phyloP scores from a whole-genome alignment of 1,139 yeast species.

The Suhomyces terraborum region DNA sequence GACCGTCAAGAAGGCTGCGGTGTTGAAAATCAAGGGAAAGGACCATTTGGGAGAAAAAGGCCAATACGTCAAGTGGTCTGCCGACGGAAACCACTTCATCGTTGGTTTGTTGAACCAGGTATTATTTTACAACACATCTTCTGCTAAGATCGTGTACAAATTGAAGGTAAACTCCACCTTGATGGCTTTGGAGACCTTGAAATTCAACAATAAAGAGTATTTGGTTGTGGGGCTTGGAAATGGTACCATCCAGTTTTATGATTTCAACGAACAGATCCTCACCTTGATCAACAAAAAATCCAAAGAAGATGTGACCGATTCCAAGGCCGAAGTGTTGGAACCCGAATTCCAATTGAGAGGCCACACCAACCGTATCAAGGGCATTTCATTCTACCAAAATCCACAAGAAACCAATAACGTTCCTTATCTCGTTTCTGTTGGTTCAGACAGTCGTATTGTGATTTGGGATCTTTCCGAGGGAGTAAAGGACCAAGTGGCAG shows the following conservation, averaged over 20 bases:
- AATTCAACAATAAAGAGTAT: conserved; percentile 51
- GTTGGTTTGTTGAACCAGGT: conserved; percentile 73
- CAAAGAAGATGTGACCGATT: conserved; percentile 33
- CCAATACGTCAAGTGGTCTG: conserved; percentile 65
- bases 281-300: conserved; percentile 16
- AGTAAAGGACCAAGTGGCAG: conserved; percentile 77
- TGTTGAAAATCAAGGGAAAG: conserved; percentile 69
- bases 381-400: conserved; percentile 56
- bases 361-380: conserved; percentile 85
- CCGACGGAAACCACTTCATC: conserved; percentile 65
- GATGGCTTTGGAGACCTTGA: conserved; percentile 64
- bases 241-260: conserved; percentile 68
- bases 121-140: conserved; percentile 63
- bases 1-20: conserved; percentile 96
- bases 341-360: conserved; percentile 68
- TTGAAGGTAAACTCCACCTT: conserved; percentile 56
- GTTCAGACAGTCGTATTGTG: conserved; percentile 91
- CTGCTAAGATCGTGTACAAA: conserved; percentile 59
- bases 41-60: conserved; percentile 66
- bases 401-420: conserved; percentile 33
- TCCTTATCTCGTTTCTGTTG: conserved; percentile 71
- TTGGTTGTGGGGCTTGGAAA: conserved; percentile 69
- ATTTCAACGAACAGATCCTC: conserved; percentile 34
- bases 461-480: conserved; percentile 70
- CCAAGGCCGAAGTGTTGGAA: conserved; percentile 33